Conservation (phyloP, 768 basidiomycete genomes). For the Grammothele lineata region DNA sequence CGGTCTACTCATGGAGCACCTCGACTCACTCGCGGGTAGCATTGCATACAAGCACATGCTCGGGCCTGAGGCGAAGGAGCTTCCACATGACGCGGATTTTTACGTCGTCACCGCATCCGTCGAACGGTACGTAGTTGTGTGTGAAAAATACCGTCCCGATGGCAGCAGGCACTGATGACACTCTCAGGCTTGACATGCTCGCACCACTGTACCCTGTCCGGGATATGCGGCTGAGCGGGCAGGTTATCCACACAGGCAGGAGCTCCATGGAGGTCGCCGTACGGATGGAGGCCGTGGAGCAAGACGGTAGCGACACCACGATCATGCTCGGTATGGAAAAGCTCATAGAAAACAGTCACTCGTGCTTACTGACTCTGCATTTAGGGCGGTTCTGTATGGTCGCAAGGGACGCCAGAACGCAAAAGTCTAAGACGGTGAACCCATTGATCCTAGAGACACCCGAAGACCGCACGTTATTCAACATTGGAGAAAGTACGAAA, state of each 20-base stretch:
- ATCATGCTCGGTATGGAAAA: conserved; percentile 61
- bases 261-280: conserved; percentile 86
- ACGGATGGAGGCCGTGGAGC: conserved; percentile 67
- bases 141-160: too few species aligned
- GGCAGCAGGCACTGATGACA: neutral
- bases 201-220: conserved; percentile 51
- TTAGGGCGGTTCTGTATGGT: conserved; percentile 92
- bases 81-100: conserved; percentile 61
- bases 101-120: conserved; percentile 85
- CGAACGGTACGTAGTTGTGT: conserved; percentile 46
- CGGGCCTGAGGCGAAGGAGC: conserved; percentile 52
- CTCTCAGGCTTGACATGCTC: conserved; percentile 60
- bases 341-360: neutral
- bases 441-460: conserved; percentile 52
- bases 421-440: conserved; percentile 60
- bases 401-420: conserved; percentile 66
- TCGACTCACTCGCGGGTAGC: conserved; percentile 82
- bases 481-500: conserved; percentile 61
- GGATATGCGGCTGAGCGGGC: conserved; percentile 73
- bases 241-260: conserved; percentile 73
- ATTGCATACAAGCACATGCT: conserved; percentile 83
- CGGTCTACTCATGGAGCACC: conserved; percentile 74
- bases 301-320: conserved; percentile 48
- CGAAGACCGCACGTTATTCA: conserved; percentile 59
- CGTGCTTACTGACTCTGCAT: too few species aligned